These are phyloP conservation scores for Sideroxylon spinosum DNA, from an alignment of 179 eudicot genomes.

Conservation along the genomic window DNA sequence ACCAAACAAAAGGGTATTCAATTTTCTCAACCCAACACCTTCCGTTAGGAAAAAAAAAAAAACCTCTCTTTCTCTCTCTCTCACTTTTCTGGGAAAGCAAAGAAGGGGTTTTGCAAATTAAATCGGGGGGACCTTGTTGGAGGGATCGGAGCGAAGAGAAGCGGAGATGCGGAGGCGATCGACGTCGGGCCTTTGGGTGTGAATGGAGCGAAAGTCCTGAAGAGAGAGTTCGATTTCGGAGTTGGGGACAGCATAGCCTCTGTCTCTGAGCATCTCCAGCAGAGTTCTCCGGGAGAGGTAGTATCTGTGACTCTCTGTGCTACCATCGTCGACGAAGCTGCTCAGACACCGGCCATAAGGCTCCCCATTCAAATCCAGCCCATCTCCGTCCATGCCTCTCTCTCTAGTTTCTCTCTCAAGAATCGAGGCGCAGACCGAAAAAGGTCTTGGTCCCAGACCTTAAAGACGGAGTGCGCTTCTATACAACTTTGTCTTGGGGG, in stretches of 20 bases:
- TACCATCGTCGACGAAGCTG: conserved; percentile 30
- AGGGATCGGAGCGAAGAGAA: conserved; percentile 46
- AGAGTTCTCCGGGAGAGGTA: conserved; percentile 35
- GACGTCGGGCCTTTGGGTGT: conserved; percentile 53
- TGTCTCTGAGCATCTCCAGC: conserved; percentile 45
- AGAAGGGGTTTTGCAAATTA: neutral
- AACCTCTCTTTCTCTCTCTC: neutral
- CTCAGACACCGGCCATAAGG: conserved; percentile 24
- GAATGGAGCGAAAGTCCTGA: conserved; percentile 44
- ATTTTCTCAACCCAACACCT: neutral
- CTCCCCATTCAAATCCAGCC: conserved; percentile 16
- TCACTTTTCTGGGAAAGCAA: neutral
- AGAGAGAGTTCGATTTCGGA: conserved; percentile 58
- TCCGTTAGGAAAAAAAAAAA: neutral
- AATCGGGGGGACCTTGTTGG: conserved; percentile 38
- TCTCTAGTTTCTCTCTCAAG: neutral
- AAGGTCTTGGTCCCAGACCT: no score
- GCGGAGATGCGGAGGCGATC: conserved; percentile 64
- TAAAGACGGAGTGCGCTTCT: no score
- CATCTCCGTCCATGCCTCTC: conserved; percentile 10
- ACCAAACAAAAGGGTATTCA: neutral
- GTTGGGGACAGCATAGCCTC: conserved; percentile 51
- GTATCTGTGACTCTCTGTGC: conserved; percentile 35
- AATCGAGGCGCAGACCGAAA: no score
- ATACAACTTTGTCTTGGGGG: no score